phyloP scores from a whole-genome alignment of 2,329 filamentous ascomycete species.

The Aspergillus nomiae region DNA sequence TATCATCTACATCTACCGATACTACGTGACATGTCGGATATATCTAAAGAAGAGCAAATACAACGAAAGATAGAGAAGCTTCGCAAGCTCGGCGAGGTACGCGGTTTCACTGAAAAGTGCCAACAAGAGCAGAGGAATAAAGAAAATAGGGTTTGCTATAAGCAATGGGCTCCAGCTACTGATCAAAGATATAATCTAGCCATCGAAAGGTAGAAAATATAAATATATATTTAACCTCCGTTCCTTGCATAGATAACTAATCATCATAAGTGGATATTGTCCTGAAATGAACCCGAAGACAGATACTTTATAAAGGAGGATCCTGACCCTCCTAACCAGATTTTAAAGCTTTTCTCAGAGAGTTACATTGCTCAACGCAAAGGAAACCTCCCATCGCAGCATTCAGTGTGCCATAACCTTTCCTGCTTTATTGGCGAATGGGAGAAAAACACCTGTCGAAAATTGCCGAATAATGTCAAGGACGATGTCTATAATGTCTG shows the following conservation, averaged over 20 bases:
- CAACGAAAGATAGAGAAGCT: too few relatives aligned
- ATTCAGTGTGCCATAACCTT: background rate
- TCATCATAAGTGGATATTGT: background rate
- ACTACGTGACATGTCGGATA: too few relatives aligned
- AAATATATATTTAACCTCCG: too few relatives aligned
- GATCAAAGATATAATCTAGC: too few relatives aligned
- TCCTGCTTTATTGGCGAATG: background rate
- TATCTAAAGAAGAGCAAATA: too few relatives aligned
- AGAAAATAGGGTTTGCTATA: too few relatives aligned
- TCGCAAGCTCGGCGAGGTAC: too few relatives aligned
- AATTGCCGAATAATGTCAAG: background rate
- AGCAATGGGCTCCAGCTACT: too few relatives aligned
- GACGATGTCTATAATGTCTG: background rate
- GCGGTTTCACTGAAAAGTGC: too few relatives aligned
- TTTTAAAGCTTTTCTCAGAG: slow-evolving; percentile 4
- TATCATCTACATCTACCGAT: too few relatives aligned
- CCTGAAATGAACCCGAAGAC: background rate
- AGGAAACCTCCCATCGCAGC: background rate
- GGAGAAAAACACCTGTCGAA: background rate
- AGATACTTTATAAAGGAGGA: slow-evolving; percentile 1
- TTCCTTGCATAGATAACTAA: background rate
- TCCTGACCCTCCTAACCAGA: background rate
- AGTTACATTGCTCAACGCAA: slow-evolving; percentile 2
- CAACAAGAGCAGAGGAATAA: too few relatives aligned
- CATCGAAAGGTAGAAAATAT: too few relatives aligned